Evolutionary conservation across 2,329 filamentous ascomycete species (phyloP).

Genomic region (Pestalotiopsis sp.): DNA sequence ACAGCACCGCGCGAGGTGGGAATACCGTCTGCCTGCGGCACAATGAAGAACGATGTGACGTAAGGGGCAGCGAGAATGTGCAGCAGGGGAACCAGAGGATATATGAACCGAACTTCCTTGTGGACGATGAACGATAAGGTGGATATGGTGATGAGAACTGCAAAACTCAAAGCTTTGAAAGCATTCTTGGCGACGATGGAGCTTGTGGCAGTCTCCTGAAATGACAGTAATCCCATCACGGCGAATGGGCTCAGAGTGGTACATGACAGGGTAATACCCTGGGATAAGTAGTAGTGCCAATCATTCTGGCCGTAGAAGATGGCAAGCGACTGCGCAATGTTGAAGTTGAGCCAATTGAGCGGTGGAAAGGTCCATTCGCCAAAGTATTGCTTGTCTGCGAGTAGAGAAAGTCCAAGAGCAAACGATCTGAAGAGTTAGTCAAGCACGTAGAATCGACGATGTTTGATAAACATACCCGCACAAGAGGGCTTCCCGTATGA

Average conservation of each 20-base stretch:
- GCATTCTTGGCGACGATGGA: slow-evolving; percentile 42
- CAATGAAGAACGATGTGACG: slow-evolving; percentile 66
- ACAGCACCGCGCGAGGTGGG: slow-evolving; percentile 29
- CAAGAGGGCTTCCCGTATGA: slow-evolving; percentile 65
- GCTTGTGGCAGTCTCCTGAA: slow-evolving; percentile 35
- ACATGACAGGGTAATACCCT: slow-evolving; percentile 85
- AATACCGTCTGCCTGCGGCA: slow-evolving; percentile 31
- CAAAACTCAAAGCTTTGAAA: slow-evolving; percentile 57
- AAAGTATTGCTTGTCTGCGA: slow-evolving; percentile 80
- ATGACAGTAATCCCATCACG: slow-evolving; percentile 63
- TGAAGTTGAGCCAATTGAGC: slow-evolving; percentile 86
- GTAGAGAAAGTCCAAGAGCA: slow-evolving; percentile 64
- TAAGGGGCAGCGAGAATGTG: slow-evolving; percentile 77
- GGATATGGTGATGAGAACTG: slow-evolving; percentile 61
- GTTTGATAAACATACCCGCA: slow-evolving; percentile 53
- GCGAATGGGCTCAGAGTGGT: slow-evolving; percentile 83
- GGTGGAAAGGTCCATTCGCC: slow-evolving; percentile 86
- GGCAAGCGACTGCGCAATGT: slow-evolving; percentile 83
- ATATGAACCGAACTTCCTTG: slow-evolving; percentile 97
- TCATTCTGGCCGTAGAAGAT: slow-evolving; percentile 92
- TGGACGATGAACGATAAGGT: slow-evolving; percentile 81
- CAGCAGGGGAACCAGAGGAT: slow-evolving; percentile 85
- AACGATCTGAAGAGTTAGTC: slow-evolving; percentile 36
- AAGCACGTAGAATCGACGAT: slow-evolving; percentile 30
- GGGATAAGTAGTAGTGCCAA: slow-evolving; percentile 90